phyloP scores from a whole-genome alignment of 768 basidiomycete species.

The Cystobasidium ongulense region DNA sequence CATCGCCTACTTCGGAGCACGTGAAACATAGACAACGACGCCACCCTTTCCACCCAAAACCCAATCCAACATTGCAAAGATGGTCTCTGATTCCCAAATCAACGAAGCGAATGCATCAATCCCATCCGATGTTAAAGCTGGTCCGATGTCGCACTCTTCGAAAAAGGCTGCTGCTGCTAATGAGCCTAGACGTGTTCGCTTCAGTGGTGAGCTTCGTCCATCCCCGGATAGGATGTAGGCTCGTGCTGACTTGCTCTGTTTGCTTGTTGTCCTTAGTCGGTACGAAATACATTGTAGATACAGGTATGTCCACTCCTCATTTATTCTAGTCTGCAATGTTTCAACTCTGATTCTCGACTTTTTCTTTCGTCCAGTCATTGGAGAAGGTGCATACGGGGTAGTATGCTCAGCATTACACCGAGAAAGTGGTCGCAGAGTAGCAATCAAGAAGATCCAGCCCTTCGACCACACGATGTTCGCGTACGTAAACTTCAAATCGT shows the following conservation, averaged over 20 bases:
- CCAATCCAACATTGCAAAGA: neutral
- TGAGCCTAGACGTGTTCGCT: neutral
- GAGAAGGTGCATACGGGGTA: slow-evolving; percentile 91
- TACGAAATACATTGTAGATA: slow-evolving; percentile 15
- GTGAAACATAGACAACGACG: neutral
- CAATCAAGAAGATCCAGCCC: slow-evolving; percentile 90
- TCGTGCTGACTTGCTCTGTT: neutral
- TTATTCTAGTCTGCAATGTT: neutral
- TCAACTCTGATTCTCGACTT: neutral
- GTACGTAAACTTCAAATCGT: too few species aligned
- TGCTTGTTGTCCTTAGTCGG: neutral
- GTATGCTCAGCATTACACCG: slow-evolving; percentile 53
- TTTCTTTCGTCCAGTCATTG: slow-evolving; percentile 16
- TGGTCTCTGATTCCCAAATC: neutral
- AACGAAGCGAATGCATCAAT: neutral
- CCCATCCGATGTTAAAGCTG: neutral
- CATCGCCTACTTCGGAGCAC: neutral
- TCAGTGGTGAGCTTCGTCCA: neutral
- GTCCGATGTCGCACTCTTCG: neutral
- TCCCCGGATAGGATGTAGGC: neutral
- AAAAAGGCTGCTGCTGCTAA: neutral
- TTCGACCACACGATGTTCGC: slow-evolving; percentile 61
- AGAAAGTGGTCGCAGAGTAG: slow-evolving; percentile 72
- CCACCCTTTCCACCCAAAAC: neutral
- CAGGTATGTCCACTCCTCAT: neutral